Evolutionary conservation across 306 rosid genomes (phyloP).

Genomic region (Prunus dulcis): DNA sequence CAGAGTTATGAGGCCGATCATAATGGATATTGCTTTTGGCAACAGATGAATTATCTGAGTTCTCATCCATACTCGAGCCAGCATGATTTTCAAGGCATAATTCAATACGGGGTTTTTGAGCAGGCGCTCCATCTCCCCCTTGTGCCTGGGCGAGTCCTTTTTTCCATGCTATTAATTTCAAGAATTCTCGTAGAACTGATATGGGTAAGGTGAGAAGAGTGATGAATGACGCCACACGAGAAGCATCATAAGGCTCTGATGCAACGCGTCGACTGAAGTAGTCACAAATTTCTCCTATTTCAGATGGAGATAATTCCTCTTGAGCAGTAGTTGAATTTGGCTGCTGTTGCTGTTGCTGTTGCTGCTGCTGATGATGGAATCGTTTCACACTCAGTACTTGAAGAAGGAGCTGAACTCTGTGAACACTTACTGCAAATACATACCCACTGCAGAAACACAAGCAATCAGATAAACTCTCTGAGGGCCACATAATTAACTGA

Average conservation of each 20-base stretch:
- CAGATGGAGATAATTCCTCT: slow-evolving; percentile 83
- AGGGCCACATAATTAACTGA: neutral
- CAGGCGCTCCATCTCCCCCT: slow-evolving; percentile 81
- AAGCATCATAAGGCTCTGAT: slow-evolving; percentile 98
- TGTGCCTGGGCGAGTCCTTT: slow-evolving; percentile 82
- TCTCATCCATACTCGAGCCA: slow-evolving; percentile 58
- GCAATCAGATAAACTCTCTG: slow-evolving; percentile 14
- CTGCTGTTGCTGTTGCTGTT: slow-evolving; percentile 51
- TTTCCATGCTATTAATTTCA: slow-evolving; percentile 97
- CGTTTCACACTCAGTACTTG: slow-evolving; percentile 99
- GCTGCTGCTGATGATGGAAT: slow-evolving; percentile 90
- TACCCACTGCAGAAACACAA: slow-evolving; percentile 72
- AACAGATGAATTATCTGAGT: slow-evolving; percentile 52
- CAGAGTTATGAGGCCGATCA: slow-evolving; percentile 76
- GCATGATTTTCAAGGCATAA: slow-evolving; percentile 96
- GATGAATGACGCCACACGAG: slow-evolving; percentile 97
- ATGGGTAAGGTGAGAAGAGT: slow-evolving; percentile 96
- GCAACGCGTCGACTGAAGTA: slow-evolving; percentile 99
- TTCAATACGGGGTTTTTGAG: slow-evolving; percentile 91
- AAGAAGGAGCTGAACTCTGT: slow-evolving; percentile 96
- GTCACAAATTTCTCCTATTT: slow-evolving; percentile 93
- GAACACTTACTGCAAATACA: slow-evolving; percentile 99
- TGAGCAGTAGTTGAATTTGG: slow-evolving; percentile 70
- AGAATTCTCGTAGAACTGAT: slow-evolving; percentile 86
- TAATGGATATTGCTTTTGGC: slow-evolving; percentile 94